phyloP scores from a whole-genome alignment of 1,284 basidiomycete species.

The Mycena citricolor region DNA sequence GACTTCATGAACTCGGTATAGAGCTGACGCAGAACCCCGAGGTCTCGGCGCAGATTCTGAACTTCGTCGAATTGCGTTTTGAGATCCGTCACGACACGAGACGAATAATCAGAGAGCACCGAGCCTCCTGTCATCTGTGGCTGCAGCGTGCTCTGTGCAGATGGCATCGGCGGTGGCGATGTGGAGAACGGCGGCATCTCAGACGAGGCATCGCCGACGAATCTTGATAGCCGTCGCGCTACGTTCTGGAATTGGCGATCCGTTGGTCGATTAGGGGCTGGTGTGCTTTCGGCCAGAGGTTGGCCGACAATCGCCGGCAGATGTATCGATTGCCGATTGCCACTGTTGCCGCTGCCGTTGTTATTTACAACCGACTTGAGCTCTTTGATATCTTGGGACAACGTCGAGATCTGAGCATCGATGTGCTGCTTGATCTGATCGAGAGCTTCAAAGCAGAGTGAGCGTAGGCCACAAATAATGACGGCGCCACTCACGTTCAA shows the following conservation, averaged over 20 bases:
- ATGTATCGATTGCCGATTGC: slow-evolving; percentile 46
- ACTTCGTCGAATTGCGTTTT: slow-evolving; percentile 94
- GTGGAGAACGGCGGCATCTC: slow-evolving; percentile 25
- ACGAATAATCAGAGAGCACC: slow-evolving; percentile 67
- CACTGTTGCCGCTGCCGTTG: too few species aligned
- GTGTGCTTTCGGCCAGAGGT: slow-evolving; percentile 59
- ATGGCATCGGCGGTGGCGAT: slow-evolving; percentile 53
- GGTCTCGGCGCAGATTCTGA: slow-evolving; percentile 87
- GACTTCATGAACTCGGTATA: slow-evolving; percentile 92
- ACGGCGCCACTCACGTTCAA: slow-evolving; percentile 71
- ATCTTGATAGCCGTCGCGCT: slow-evolving; percentile 67
- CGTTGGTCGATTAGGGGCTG: slow-evolving; percentile 60
- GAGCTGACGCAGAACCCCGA: slow-evolving; percentile 91
- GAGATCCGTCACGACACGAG: slow-evolving; percentile 76
- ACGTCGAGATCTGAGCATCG: slow-evolving; percentile 80
- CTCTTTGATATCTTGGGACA: slow-evolving; percentile 93
- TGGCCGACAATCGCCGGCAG: slow-evolving; percentile 48
- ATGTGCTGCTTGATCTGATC: slow-evolving; percentile 99
- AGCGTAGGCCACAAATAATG: slow-evolving; percentile 17
- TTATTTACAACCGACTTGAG: slow-evolving; percentile 67
- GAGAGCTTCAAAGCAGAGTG: slow-evolving; percentile 59
- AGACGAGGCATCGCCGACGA: slow-evolving; percentile 43
- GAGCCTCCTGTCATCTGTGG: slow-evolving; percentile 76
- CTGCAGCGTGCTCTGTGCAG: slow-evolving; percentile 64
- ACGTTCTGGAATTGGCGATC: slow-evolving; percentile 72